Conservation (phyloP, 495 filamentous ascomycete species). For the Lindgomyces ingoldianus region DNA sequence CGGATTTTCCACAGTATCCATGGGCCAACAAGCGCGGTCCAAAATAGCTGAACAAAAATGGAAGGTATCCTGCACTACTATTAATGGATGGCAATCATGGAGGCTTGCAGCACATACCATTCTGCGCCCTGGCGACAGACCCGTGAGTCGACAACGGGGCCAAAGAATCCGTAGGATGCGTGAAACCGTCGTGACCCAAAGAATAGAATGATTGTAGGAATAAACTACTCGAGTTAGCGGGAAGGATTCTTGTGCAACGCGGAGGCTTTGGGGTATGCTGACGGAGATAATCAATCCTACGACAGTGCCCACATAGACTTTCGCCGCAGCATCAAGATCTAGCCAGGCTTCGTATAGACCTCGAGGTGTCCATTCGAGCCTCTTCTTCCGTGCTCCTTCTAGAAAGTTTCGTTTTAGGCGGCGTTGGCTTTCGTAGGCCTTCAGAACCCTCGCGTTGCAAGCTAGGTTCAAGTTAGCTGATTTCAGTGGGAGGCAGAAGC, state of each 20-base stretch:
- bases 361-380: conserved; percentile 17
- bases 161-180: conserved; percentile 54
- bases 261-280: conserved; percentile 1
- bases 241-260: conserved; percentile 1
- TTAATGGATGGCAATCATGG: not conserved
- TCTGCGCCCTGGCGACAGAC: conserved; percentile 42
- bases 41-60: conserved; percentile 42
- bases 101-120: conserved; percentile 33
- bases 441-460: conserved; percentile 38
- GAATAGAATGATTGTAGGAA: conserved; percentile 60
- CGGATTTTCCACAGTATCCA: conserved; percentile 43
- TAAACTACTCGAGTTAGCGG: conserved; percentile 51
- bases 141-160: conserved; percentile 43
- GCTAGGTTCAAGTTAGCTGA: conserved; percentile 19
- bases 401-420: conserved; percentile 27
- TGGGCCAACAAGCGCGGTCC: conserved; percentile 41
- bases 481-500: not conserved
- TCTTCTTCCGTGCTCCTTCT: conserved; percentile 32
- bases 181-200: conserved; percentile 68
- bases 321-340: conserved; percentile 51
- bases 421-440: conserved; percentile 37
- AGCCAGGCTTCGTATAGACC: conserved; percentile 39
- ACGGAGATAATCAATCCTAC: conserved; percentile 34
- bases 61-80: conserved; percentile 38
- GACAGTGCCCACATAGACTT: conserved; percentile 40